Evolutionary conservation across 257 asterid genomes (phyloP).

Genomic region (Gardenia jasminoides): DNA sequence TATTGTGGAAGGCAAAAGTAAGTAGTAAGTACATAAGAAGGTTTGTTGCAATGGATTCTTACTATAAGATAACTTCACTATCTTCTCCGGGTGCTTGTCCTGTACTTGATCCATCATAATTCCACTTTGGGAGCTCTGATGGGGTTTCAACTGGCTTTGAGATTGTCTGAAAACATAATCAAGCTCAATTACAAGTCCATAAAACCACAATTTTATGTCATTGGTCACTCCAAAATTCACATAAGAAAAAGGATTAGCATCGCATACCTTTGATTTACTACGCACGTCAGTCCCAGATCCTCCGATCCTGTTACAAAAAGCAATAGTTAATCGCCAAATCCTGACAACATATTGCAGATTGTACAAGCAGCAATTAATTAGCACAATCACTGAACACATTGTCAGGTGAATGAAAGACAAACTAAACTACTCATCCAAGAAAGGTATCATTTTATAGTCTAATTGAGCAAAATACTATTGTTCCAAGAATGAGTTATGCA

Average conservation of each 20-base stretch:
- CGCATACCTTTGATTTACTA: constrained; percentile 84
- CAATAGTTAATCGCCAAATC: constrained; percentile 2
- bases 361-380: background rate
- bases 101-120: constrained; percentile 97
- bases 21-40: background rate
- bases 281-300: constrained; percentile 90
- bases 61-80: constrained; percentile 98
- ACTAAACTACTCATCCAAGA: background rate
- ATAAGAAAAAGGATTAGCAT: constrained; percentile 6
- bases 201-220: constrained; percentile 3
- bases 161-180: constrained; percentile 54
- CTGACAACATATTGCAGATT: background rate
- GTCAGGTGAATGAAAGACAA: background rate
- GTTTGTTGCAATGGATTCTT: constrained; percentile 27
- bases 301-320: constrained; percentile 68
- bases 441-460: background rate
- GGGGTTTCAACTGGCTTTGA: constrained; percentile 86
- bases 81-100: constrained; percentile 99
- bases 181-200: constrained; percentile 3
- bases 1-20: background rate
- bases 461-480: background rate
- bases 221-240: background rate
- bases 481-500: background rate
- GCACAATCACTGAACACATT: background rate
- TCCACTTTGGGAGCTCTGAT: constrained; percentile 98